These are phyloP conservation scores for Pilatotrama ljubarskyi DNA, from an alignment of 768 basidiomycete genomes.

Conservation along the genomic window DNA sequence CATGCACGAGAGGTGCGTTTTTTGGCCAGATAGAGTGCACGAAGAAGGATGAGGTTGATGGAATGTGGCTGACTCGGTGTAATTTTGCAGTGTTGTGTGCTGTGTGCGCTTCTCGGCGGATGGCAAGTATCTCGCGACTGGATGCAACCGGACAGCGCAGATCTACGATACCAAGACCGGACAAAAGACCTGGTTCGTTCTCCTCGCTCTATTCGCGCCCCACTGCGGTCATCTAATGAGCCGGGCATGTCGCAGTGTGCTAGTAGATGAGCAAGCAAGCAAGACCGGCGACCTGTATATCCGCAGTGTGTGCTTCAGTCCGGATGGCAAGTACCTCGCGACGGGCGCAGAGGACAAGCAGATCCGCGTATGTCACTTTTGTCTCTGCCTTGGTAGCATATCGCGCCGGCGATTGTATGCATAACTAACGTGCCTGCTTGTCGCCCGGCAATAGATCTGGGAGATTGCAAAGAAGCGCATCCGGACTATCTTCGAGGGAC, in stretches of 20 bases:
- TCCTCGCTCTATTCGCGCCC: neutral
- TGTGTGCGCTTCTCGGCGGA: constrained; percentile 95
- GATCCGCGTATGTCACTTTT: constrained; percentile 64
- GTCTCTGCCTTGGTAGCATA: neutral
- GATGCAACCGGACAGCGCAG: constrained; percentile 94
- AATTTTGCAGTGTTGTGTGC: constrained; percentile 63
- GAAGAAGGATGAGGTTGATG: neutral
- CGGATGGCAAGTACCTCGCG: constrained; percentile 69
- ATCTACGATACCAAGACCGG: constrained; percentile 94
- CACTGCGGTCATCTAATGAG: neutral
- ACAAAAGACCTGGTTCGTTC: constrained; percentile 71
- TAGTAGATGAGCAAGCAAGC: constrained; percentile 73
- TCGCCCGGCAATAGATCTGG: too few relatives aligned
- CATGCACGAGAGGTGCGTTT: constrained; percentile 81
- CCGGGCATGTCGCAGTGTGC: constrained; percentile 47
- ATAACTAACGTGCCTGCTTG: neutral
- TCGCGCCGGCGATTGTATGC: neutral
- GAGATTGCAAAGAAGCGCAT: constrained; percentile 82
- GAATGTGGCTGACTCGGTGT: neutral
- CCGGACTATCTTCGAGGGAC: constrained; percentile 80
- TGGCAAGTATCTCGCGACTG: constrained; percentile 90
- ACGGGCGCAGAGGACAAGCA: constrained; percentile 90
- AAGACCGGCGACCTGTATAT: constrained; percentile 87
- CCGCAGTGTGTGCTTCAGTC: constrained; percentile 78
- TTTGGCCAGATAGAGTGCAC: neutral